Evolutionary conservation across 73 alveolate species (phyloP), one percentile per base, ranked within the genome.

Genomic region (Stentor roeselii): DNA sequence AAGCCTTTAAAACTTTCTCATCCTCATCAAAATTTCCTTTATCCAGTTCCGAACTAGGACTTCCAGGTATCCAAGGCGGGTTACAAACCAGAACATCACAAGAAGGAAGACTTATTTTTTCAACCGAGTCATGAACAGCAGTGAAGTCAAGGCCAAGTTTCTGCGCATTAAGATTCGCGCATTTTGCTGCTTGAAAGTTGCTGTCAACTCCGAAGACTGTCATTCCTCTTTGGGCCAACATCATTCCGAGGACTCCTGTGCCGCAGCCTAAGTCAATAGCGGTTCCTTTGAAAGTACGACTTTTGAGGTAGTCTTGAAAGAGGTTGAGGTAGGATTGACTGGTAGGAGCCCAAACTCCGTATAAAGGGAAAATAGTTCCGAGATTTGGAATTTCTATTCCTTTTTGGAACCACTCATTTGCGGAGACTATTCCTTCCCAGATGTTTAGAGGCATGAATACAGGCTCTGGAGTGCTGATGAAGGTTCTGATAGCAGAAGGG

Each of bases 241-340:
- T 84, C 27, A 88, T 75, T 34, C 93, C 90, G 40, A 88, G 76
- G 3, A 88, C 76, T 3, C 93, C 93, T 27, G 93, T 83, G 6
- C 93, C 93, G 80, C 93, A 88, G 31, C 93, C 93, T 59, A 88
- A 84, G 76, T 88, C 93, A 42, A 85, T 78, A 50, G 84, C 83
- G 78, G 75, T 82, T 14, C 90, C 86, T 3, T 36, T 50, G 32
- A 37, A 21, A 14, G 36, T 75, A 30, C 34, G 60, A 3, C 90
- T 60, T 36, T 59, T 75, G 74, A 84, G 82, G 86, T 50, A 42
- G 27, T 76, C 84, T 59, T 61, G 39, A 30, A 88, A 60, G 11
- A 88, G 76, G 1, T 59, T 59, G 32, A 85, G 36, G 76, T 83
- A 88, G 59, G 83, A 50, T 67, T 84, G 82, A 36, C 84, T 59